Evolutionary conservation across 768 basidiomycete species (phyloP).

Genomic region (Pisolithus microcarpus): DNA sequence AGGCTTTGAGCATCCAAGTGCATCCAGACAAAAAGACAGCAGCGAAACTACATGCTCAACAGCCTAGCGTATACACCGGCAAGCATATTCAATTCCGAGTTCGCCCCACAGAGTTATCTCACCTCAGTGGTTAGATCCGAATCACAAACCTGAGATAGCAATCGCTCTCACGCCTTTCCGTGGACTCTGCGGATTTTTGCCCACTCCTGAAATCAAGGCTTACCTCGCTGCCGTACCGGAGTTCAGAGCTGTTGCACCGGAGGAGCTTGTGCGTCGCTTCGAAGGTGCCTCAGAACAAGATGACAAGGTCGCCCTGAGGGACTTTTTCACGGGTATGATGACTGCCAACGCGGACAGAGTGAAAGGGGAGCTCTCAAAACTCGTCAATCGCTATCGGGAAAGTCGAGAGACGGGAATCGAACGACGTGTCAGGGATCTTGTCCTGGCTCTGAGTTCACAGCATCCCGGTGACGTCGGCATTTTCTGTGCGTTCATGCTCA

Average conservation of each 20-base stretch:
- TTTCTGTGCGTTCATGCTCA: conserved; percentile 86
- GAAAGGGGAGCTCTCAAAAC: conserved; percentile 43
- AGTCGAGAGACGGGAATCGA: conserved; percentile 35
- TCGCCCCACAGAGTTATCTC: not conserved
- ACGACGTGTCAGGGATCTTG: conserved; percentile 51
- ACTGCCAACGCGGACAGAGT: conserved; percentile 52
- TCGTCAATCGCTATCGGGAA: conserved; percentile 58
- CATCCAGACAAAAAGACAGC: conserved; percentile 87
- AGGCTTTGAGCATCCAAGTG: conserved; percentile 85
- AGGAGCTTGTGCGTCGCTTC: conserved; percentile 46
- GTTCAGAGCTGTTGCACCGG: conserved; percentile 62
- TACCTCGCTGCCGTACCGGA: conserved; percentile 70
- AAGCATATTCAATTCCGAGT: conserved; percentile 12
- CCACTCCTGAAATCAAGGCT: conserved; percentile 61
- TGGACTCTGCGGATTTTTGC: conserved; percentile 91
- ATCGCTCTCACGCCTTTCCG: conserved; percentile 86
- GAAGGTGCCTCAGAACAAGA: conserved; percentile 31
- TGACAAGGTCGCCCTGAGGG: conserved; percentile 59
- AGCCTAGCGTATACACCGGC: conserved; percentile 92
- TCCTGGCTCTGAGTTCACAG: conserved; percentile 56
- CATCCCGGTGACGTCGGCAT: conserved; percentile 92
- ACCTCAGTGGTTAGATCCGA: conserved; percentile 55
- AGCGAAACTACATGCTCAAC: conserved; percentile 53
- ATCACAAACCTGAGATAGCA: conserved; percentile 99
- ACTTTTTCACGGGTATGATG: conserved; percentile 82